Percentiles rank a stretch among this genome's conserved stretches.
These are phyloP conservation scores for Syzygium malaccense DNA, from an alignment of 441 rosid species.

Conservation along the genomic window DNA sequence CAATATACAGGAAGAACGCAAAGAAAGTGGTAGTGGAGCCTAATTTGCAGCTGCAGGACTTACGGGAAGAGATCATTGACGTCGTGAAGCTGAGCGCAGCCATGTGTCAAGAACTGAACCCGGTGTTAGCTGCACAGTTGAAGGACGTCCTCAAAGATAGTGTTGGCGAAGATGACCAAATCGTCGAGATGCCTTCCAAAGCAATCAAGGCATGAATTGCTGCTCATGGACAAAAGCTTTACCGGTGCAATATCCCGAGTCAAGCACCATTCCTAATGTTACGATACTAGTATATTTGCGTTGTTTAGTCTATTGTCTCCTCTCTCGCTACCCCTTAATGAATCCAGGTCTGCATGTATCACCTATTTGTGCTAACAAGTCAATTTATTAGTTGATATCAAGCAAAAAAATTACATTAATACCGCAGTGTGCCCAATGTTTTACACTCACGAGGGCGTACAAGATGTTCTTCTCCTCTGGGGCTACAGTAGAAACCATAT, in stretches of 20 bases:
- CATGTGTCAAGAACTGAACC: not conserved
- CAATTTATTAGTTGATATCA: not conserved
- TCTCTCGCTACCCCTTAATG: not conserved
- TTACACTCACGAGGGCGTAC: not conserved
- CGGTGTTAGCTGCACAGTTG: not conserved
- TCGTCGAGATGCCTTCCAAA: not conserved
- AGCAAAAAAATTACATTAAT: not conserved
- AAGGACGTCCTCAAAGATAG: not conserved
- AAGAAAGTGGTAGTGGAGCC: constrained; percentile 8
- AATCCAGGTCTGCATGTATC: not conserved
- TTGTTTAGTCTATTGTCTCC: not conserved
- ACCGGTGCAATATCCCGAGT: not conserved
- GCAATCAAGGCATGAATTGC: not conserved
- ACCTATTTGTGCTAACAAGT: not conserved
- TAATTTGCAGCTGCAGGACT: constrained; percentile 24
- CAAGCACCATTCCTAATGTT: not conserved
- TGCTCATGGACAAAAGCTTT: not conserved
- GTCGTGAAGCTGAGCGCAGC: constrained; percentile 15
- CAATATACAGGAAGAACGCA: constrained; percentile 22
- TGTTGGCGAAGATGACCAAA: not conserved
- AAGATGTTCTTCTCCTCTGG: not conserved
- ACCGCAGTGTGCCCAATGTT: not conserved
- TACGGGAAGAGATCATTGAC: constrained; percentile 52
- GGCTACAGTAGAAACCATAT: not conserved
- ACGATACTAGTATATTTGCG: not conserved